Percentiles rank a stretch among this genome's conserved stretches.
phyloP scores from a whole-genome alignment of 345 rosid species.

The Kernera saxatilis region DNA sequence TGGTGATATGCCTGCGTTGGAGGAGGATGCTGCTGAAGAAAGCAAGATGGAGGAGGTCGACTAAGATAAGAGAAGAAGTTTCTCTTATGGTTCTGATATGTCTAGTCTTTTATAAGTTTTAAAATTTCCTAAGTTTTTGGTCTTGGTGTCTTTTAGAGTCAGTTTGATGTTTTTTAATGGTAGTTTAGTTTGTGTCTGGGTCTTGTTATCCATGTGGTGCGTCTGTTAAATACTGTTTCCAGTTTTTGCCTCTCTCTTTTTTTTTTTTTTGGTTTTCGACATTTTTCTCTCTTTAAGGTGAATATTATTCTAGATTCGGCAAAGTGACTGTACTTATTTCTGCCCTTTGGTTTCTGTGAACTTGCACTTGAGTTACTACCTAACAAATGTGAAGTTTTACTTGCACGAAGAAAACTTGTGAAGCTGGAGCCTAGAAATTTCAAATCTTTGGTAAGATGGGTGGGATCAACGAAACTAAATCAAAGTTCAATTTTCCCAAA shows the following conservation, averaged over 20 bases:
- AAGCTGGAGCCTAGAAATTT: too few species aligned
- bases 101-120: not conserved
- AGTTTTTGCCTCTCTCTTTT: not conserved
- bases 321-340: not conserved
- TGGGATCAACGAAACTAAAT: too few species aligned
- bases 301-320: not conserved
- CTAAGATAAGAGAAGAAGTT: conserved; percentile 1
- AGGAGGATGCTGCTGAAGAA: conserved; percentile 78
- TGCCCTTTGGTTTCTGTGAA: too few species aligned
- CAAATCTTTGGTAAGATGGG: too few species aligned
- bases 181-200: not conserved
- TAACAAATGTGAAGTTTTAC: too few species aligned
- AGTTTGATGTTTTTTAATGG: not conserved
- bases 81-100: not conserved
- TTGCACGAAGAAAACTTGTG: too few species aligned
- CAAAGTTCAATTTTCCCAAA: too few species aligned
- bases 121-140: not conserved
- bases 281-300: not conserved
- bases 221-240: not conserved
- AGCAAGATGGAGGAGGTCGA: conserved; percentile 97
- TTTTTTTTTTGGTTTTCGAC: not conserved
- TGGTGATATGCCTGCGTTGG: conserved; percentile 71
- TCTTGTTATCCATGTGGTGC: not conserved
- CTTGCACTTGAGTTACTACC: too few species aligned
- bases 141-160: not conserved